Base-by-base conservation (phyloP, 352 stramenopile species). In the Globisporangium uncinulatum region DNA sequence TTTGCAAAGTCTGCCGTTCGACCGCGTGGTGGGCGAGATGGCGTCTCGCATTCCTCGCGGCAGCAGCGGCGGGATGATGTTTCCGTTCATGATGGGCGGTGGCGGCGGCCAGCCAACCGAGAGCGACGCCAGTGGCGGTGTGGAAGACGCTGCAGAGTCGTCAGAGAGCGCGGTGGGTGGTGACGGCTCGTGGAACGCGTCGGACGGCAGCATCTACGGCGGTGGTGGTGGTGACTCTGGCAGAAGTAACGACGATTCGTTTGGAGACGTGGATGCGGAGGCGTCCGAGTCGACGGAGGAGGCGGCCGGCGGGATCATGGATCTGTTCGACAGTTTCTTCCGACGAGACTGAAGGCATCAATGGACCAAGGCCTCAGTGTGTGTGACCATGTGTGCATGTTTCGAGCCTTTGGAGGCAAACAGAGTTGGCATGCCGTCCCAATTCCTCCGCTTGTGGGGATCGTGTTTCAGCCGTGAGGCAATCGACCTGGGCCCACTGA, bases 11-110 rank as follows among this genome's bases (percentile, higher is more conserved):
- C 67, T 97, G 39, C 91, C 91, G 20, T 95, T 96, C 21, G 85
- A 98, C 54, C 83, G 92, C 19, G 94, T 98, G 63, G 92, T 98
- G 56, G 83, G 80, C 42, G 90, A 97, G 66, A 97, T 98, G 64
- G 89, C 89, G 7, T 59, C 77, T 39, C 79, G 92, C 36, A 89
- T 98, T 8, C 92, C 92, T 48, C 66, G 70, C 7, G 84, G 82
- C 37, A 76, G 79, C 24, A 69, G 86, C 19, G 76, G 87, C 37
- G 86, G 89, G 13, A 83, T 97, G 65, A 89, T 89, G 54, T 81
- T 97, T 36, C 87, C 90, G n/a, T 85, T 97, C 42, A 80, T 87
- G 45, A 76, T 89, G 51, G 85, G 83, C 39, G 83, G 74, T 29
- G 82, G 79, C 36, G 70, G 71, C 34, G 66, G 60, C 15, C 37